These are phyloP conservation scores for Rhizophagus prolifer DNA, from an alignment of 192 early-diverging fungal genomes.

Conservation along the genomic window DNA sequence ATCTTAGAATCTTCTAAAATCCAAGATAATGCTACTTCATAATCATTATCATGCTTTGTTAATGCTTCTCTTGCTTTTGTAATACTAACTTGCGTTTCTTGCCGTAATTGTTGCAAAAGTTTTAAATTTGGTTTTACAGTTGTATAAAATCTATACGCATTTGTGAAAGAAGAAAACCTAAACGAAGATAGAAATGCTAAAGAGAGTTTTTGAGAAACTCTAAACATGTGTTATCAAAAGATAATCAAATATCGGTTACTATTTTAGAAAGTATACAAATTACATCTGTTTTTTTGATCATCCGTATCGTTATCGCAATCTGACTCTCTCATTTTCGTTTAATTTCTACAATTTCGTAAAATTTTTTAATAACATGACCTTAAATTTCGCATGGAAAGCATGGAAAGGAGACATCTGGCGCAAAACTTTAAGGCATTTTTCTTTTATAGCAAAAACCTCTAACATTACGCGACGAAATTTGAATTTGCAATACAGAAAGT, in stretches of 20 bases:
- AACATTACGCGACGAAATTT: neutral
- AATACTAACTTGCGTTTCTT: slow-evolving; percentile 77
- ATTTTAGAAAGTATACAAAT: slow-evolving; percentile 1
- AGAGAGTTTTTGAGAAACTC: neutral
- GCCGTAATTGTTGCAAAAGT: slow-evolving; percentile 70
- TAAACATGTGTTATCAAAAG: neutral
- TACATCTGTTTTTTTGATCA: neutral
- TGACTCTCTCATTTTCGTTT: too few species aligned
- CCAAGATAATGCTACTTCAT: slow-evolving; percentile 77
- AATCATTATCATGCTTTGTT: slow-evolving; percentile 65
- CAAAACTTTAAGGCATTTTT: neutral
- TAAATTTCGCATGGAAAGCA: neutral
- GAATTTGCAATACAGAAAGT: neutral
- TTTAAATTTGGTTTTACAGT: slow-evolving; percentile 18
- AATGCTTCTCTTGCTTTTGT: slow-evolving; percentile 89
- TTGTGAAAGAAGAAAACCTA: neutral
- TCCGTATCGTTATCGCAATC: neutral
- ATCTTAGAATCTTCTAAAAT: slow-evolving; percentile 70
- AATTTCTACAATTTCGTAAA: neutral
- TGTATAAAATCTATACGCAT: neutral
- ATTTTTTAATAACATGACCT: neutral
- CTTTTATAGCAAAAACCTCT: neutral
- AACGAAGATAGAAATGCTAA: neutral
- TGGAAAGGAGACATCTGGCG: neutral
- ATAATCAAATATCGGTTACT: neutral